These are phyloP conservation scores for Arthrocladium fulminans DNA, from an alignment of 2,329 filamentous ascomycete species.

Conservation along the genomic window DNA sequence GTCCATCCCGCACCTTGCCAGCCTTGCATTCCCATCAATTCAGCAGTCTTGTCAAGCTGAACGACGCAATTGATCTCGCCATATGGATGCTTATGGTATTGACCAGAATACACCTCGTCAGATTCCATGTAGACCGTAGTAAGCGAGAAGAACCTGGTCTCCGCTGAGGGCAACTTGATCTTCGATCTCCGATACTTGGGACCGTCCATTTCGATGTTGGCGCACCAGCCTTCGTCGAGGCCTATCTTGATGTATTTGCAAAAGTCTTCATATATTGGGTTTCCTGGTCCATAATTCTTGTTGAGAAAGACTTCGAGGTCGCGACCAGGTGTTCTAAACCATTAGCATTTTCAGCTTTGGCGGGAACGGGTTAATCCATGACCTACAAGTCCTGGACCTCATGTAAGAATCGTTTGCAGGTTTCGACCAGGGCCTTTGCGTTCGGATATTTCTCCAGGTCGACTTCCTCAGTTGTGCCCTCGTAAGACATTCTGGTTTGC, in stretches of 20 bases:
- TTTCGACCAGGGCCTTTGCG: conserved; percentile 12
- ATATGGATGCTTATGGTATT: conserved; percentile 48
- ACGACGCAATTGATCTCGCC: conserved; percentile 50
- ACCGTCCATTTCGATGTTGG: conserved; percentile 36
- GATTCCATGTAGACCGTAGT: conserved; percentile 52
- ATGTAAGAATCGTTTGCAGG: conserved; percentile 23
- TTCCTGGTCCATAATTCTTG: conserved; percentile 36
- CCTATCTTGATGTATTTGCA: conserved; percentile 32
- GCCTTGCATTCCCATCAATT: conserved; percentile 48
- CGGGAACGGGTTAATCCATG: not conserved
- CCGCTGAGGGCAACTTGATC: conserved; percentile 38
- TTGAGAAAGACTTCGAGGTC: conserved; percentile 39
- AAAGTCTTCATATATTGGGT: conserved; percentile 36
- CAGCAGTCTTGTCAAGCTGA: conserved; percentile 40
- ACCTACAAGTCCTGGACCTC: conserved; percentile 27
- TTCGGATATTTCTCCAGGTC: conserved; percentile 17
- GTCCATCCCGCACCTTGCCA: conserved; percentile 52
- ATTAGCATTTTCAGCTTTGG: not conserved
- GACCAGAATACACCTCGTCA: conserved; percentile 41
- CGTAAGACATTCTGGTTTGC: conserved; percentile 8
- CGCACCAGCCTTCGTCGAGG: conserved; percentile 40
- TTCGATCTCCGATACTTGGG: conserved; percentile 41
- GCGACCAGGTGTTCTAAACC: conserved; percentile 38
- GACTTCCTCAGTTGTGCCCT: conserved; percentile 8
- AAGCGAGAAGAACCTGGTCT: conserved; percentile 46